Conservation (phyloP, 1,284 basidiomycete species). For the Sanghuangporus weigelae region DNA sequence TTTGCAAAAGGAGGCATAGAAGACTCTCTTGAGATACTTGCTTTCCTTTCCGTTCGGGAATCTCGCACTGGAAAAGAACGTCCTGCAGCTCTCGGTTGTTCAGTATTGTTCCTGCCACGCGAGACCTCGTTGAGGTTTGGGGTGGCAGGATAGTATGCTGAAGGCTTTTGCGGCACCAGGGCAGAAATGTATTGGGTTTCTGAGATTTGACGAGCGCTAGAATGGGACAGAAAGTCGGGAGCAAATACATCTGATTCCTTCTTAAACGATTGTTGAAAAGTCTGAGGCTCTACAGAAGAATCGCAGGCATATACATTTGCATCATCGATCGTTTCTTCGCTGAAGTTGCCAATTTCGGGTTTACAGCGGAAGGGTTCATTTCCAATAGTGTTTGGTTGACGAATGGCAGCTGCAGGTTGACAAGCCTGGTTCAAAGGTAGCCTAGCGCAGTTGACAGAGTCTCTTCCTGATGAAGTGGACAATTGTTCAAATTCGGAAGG, state of each 20-base stretch:
- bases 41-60: too few species aligned
- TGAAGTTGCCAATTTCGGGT: too few species aligned
- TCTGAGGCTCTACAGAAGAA: too few species aligned
- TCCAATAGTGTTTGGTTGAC: not conserved
- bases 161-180: not conserved
- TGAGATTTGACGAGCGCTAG: not conserved
- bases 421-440: too few species aligned
- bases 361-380: not conserved
- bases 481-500: too few species aligned
- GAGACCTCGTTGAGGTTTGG: not conserved
- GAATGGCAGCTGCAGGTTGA: not conserved
- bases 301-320: too few species aligned
- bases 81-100: not conserved
- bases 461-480: too few species aligned
- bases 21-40: not conserved
- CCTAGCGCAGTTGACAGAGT: too few species aligned
- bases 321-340: too few species aligned
- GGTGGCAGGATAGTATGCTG: not conserved
- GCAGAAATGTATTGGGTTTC: not conserved
- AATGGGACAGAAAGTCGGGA: not conserved
- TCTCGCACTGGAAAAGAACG: not conserved
- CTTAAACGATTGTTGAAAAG: not conserved
- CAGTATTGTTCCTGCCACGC: too few species aligned
- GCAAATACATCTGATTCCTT: not conserved
- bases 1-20: not conserved